Base-by-base conservation (phyloP, 108 stramenopile species). In the Cylindrotheca closterium region DNA sequence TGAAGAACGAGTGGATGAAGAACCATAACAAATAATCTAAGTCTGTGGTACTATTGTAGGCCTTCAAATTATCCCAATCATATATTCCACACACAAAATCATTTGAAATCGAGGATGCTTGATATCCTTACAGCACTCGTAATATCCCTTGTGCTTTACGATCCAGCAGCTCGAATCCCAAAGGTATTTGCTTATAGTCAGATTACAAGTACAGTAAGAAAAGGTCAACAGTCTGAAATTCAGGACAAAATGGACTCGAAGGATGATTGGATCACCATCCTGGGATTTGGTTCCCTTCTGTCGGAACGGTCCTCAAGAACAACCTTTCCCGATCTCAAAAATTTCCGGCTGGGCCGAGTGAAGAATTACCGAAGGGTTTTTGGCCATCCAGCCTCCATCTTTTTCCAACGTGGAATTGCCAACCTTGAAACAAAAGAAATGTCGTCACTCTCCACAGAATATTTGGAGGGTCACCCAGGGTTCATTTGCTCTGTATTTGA, bases 231-330 rank as follows among this genome's bases (percentile, higher is more conserved):
- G n/a, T n/a, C n/a, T n/a, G n/a, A n/a, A n/a, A n/a, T n/a, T n/a
- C n/a, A n/a, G n/a, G n/a, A n/a, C n/a, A n/a, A n/a, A n/a, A n/a
- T n/a, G 37, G 15, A 42, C 10, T 15, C 37, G 15, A 42, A 15
- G 37, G 37, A 42, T 10, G 37, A 42, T 15, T 42, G 8, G 23
- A 78, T 88, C 24, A 94, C 93, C 7, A 79, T 95, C 23, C 64
- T 95, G 18, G 93, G 88, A 50, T 90, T 88, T 69, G 93, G 93
- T 5, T 81, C 82, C n/a, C 69, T 92, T 17, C 67, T 95, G 3
- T 85, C 84, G 3, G 77, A 81, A 61, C 55, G 60, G 21, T 86
- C 84, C 3, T 71, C 87, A 4, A 73, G 85, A 15, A 48, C 65
- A 5, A 92, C 94, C 18, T 95, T 95, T 67, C 91, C 94, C 0